These are phyloP conservation scores for Oryza punctata DNA, from an alignment of 176 grass and related monocot genomes.

Conservation along the genomic window DNA sequence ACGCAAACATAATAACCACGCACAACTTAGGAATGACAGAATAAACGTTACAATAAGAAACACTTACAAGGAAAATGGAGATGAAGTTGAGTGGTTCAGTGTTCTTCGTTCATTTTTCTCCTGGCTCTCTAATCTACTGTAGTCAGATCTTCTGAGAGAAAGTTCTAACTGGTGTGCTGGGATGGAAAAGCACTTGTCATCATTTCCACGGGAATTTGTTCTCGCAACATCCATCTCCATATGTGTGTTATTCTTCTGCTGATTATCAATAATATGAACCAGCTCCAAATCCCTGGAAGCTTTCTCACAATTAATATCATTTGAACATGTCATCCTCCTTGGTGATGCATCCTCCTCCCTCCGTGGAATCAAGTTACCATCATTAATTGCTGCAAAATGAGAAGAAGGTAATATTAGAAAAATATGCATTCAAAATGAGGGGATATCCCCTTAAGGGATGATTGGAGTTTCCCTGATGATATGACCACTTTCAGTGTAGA, in stretches of 20 bases:
- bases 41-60: not conserved
- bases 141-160: constrained; percentile 83
- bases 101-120: constrained; percentile 69
- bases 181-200: constrained; percentile 36
- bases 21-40: not conserved
- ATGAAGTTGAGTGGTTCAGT: constrained; percentile 87
- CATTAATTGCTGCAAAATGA: constrained; percentile 40
- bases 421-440: constrained; percentile 5
- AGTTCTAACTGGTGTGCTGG: constrained; percentile 67
- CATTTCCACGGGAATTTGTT: constrained; percentile 32
- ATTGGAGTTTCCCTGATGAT: too few relatives aligned
- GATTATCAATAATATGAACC: constrained; percentile 49
- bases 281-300: constrained; percentile 44
- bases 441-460: too few relatives aligned
- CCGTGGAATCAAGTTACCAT: constrained; percentile 23
- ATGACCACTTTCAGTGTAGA: not conserved
- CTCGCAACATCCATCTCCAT: constrained; percentile 30
- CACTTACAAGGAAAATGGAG: constrained; percentile 89
- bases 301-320: constrained; percentile 41
- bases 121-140: constrained; percentile 47
- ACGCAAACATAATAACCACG: not conserved
- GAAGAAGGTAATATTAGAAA: constrained; percentile 37
- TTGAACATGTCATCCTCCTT: constrained; percentile 10
- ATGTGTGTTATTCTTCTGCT: constrained; percentile 18
- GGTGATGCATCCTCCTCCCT: constrained; percentile 24